These are phyloP conservation scores for Singerocomus inundabilis DNA, from an alignment of 1,284 basidiomycete species.

Conservation along the genomic window DNA sequence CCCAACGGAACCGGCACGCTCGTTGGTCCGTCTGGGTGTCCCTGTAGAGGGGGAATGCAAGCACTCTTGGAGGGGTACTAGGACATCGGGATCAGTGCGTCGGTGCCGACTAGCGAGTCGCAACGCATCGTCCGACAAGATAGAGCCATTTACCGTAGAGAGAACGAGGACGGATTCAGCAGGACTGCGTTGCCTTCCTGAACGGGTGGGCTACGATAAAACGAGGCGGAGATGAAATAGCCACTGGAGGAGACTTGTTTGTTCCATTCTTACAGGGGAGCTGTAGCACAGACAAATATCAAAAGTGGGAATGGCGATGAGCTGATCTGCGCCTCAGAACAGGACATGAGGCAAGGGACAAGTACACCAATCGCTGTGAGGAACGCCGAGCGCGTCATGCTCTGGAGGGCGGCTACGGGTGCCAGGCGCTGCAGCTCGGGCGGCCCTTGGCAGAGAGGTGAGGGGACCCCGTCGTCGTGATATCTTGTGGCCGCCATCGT, in stretches of 20 bases:
- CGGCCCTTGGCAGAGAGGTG: too few species aligned
- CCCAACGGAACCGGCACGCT: conserved; percentile 11
- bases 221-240: conserved; percentile 33
- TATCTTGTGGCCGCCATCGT: too few species aligned
- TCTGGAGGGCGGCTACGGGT: too few species aligned
- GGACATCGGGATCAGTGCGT: conserved; percentile 16
- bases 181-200: conserved; percentile 19
- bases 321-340: conserved; percentile 16
- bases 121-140: conserved; percentile 6
- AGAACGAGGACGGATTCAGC: conserved; percentile 29
- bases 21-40: background rate
- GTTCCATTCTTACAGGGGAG: conserved; percentile 18
- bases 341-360: conserved; percentile 21
- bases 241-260: background rate
- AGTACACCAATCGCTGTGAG: conserved; percentile 7
- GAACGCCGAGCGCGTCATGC: conserved; percentile 10
- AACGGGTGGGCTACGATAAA: conserved; percentile 15
- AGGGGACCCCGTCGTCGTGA: too few species aligned
- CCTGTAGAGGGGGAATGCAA: background rate
- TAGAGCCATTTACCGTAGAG: conserved; percentile 22
- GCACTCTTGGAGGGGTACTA: background rate
- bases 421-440: too few species aligned
- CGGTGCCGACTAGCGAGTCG: conserved; percentile 25
- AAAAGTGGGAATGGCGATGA: conserved; percentile 19
- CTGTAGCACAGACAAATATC: conserved; percentile 8